A percentile compares a stretch with the other conserved stretches of the same genome.
phyloP scores from a whole-genome alignment of 2,329 filamentous ascomycete species.

The Clonostachys byssicola region DNA sequence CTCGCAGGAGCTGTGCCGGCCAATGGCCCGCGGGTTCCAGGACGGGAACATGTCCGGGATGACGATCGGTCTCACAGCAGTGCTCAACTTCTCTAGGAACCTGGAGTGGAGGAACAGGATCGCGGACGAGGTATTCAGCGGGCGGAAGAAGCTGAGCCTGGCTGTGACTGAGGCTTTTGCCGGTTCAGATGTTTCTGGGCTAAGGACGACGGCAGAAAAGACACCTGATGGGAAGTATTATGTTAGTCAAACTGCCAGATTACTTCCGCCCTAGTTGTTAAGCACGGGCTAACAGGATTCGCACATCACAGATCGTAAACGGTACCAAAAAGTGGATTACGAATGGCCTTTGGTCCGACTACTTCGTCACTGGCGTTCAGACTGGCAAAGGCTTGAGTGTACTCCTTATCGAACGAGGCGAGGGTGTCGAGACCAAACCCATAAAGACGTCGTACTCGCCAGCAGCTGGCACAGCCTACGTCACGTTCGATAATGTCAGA shows the following conservation, averaged over 20 bases:
- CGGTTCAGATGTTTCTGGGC: slow-evolving; percentile 71
- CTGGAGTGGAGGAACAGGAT: slow-evolving; percentile 62
- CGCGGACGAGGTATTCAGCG: slow-evolving; percentile 68
- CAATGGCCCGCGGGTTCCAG: slow-evolving; percentile 74
- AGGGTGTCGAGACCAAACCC: slow-evolving; percentile 70
- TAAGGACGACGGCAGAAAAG: slow-evolving; percentile 75
- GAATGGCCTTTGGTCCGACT: slow-evolving; percentile 75
- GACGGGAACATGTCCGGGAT: slow-evolving; percentile 87
- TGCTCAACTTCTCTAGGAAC: slow-evolving; percentile 74
- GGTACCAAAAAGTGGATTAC: slow-evolving; percentile 86
- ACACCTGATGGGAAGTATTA: slow-evolving; percentile 72
- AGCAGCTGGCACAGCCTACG: slow-evolving; percentile 71
- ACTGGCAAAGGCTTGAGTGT: slow-evolving; percentile 78
- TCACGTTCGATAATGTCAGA: slow-evolving; percentile 84
- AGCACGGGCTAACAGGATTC: neutral
- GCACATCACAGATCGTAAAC: slow-evolving; percentile 45
- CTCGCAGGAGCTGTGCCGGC: slow-evolving; percentile 66
- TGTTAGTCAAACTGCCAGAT: slow-evolving; percentile 32
- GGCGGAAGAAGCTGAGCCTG: slow-evolving; percentile 83
- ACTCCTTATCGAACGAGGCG: slow-evolving; percentile 67
- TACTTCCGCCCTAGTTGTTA: neutral
- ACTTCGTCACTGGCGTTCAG: slow-evolving; percentile 77
- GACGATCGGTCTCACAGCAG: slow-evolving; percentile 75
- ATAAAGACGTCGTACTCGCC: slow-evolving; percentile 83
- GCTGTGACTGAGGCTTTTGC: slow-evolving; percentile 89